A percentile compares a stretch with the other conserved stretches of the same genome.
Conservation (phyloP, 2,329 filamentous ascomycete genomes). For the Chrysoporthe puriensis region DNA sequence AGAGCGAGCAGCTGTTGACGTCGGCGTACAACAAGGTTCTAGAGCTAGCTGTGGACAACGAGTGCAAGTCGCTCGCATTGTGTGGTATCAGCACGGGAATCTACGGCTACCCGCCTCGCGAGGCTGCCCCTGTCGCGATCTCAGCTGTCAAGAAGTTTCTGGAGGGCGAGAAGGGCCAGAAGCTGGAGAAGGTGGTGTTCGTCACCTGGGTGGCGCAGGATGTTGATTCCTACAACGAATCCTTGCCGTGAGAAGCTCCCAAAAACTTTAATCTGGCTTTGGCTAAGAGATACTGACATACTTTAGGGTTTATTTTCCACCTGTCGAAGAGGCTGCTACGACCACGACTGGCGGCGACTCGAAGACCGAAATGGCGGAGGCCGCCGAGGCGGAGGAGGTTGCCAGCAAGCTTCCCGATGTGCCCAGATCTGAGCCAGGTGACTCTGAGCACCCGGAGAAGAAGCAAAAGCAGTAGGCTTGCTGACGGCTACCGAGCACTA, state of each 20-base stretch:
- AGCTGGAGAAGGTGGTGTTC: constrained; percentile 77
- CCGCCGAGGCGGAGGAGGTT: constrained; percentile 33
- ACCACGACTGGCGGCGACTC: constrained; percentile 11
- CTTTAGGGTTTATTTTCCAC: constrained; percentile 37
- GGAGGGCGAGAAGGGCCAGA: constrained; percentile 47
- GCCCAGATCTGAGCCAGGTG: constrained; percentile 34
- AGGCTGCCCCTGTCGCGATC: constrained; percentile 75
- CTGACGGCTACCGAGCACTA: background rate
- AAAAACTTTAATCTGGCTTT: fast-evolving
- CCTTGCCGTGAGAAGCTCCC: constrained; percentile 68
- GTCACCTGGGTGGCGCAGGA: constrained; percentile 84
- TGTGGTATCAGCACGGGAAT: constrained; percentile 84
- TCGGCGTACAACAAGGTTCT: constrained; percentile 74
- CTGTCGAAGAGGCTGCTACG: constrained; percentile 30
- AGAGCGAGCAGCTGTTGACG: constrained; percentile 53
- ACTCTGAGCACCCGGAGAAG: constrained; percentile 33
- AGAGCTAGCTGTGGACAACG: constrained; percentile 69
- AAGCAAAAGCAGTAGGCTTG: constrained; percentile 32
- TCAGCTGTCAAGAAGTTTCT: constrained; percentile 60
- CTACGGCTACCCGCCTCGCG: constrained; percentile 79
- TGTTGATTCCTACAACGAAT: constrained; percentile 68
- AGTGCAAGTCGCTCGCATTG: constrained; percentile 77
- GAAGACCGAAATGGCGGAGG: constrained; percentile 17
- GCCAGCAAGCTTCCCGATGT: constrained; percentile 36
- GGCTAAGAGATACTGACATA: background rate